Evolutionary conservation across 495 filamentous ascomycete genomes (phyloP).

Genomic region (Lepidopterella palustris): DNA sequence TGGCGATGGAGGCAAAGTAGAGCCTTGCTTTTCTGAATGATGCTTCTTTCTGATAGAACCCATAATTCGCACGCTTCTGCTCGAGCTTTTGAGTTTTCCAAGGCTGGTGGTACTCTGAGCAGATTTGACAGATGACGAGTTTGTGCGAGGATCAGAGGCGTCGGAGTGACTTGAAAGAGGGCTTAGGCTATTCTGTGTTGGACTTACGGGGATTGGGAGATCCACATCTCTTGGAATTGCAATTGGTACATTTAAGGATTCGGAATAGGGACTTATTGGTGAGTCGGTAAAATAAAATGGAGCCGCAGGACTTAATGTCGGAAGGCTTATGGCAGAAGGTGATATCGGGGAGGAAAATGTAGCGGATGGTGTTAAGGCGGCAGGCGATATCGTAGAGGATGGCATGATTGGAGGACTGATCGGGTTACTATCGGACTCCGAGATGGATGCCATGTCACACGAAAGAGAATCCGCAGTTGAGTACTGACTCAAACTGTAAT

Average conservation of each 20-base stretch:
- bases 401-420: neutral
- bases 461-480: conserved; percentile 17
- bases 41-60: conserved; percentile 19
- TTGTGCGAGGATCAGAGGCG: conserved; percentile 9
- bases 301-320: too few species aligned
- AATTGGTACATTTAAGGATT: conserved; percentile 21
- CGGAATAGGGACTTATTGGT: conserved; percentile 21
- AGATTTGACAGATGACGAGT: conserved; percentile 18
- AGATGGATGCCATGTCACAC: conserved; percentile 13
- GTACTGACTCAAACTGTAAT: conserved; percentile 23
- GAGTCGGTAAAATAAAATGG: conserved; percentile 11
- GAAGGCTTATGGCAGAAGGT: too few species aligned
- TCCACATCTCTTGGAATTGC: conserved; percentile 16
- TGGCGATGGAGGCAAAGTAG: conserved; percentile 16
- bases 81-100: conserved; percentile 13
- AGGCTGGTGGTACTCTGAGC: conserved; percentile 8
- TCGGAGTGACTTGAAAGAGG: conserved; percentile 7
- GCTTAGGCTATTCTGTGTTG: neutral
- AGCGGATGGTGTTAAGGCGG: too few species aligned
- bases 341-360: too few species aligned
- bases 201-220: conserved; percentile 18
- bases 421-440: conserved; percentile 3
- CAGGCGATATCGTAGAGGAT: too few species aligned
- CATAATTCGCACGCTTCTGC: conserved; percentile 14
- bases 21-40: conserved; percentile 12